These are phyloP conservation scores for Solanum microdontum DNA, from an alignment of 257 asterid genomes.

Conservation along the genomic window DNA sequence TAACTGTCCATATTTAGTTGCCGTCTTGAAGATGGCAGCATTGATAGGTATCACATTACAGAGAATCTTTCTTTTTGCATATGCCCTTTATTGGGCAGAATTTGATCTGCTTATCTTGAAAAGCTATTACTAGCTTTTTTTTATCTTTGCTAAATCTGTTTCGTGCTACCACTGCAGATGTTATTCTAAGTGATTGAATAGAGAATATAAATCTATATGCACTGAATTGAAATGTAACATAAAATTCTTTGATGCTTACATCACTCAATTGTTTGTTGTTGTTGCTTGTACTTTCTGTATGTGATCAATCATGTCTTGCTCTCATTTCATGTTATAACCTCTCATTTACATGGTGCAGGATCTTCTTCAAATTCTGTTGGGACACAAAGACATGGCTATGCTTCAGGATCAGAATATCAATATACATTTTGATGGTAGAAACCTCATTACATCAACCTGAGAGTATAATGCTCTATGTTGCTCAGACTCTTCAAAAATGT, in stretches of 20 bases:
- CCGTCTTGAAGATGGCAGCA: background rate
- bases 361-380: background rate
- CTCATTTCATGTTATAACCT: background rate
- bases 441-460: background rate
- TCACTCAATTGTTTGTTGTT: background rate
- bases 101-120: background rate
- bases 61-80: background rate
- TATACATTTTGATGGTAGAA: conserved; percentile 49
- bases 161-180: background rate
- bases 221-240: background rate
- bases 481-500: too few relatives aligned
- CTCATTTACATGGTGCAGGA: background rate
- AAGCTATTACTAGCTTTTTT: background rate
- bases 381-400: conserved; percentile 40
- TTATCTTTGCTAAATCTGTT: background rate
- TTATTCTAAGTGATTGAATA: background rate
- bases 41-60: background rate
- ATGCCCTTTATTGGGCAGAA: background rate
- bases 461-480: background rate
- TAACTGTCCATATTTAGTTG: background rate
- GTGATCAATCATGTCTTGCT: background rate
- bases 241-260: background rate
- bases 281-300: background rate
- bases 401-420: conserved; percentile 69
- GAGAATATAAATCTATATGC: background rate